A percentile compares a stretch with the other conserved stretches of the same genome.
phyloP scores from a whole-genome alignment of 1,284 basidiomycete species.

The Tilletia walkeri region DNA sequence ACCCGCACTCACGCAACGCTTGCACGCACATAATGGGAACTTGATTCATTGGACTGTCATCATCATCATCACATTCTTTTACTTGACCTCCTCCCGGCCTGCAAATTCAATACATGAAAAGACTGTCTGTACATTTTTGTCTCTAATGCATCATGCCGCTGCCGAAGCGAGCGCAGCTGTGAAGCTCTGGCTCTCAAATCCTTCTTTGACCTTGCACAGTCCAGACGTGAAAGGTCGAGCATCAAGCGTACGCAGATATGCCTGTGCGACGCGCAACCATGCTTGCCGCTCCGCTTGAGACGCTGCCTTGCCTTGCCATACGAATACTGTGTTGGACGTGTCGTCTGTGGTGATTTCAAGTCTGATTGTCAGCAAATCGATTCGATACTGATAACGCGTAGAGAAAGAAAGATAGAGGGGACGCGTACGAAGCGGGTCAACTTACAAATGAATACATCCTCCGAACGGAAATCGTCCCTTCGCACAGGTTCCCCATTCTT shows the following conservation, averaged over 20 bases:
- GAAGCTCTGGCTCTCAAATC: neutral
- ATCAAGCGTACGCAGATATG: constrained; percentile 14
- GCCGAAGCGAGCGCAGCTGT: neutral
- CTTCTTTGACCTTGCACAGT: constrained; percentile 11
- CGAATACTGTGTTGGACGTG: constrained; percentile 1
- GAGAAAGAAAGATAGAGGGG: neutral
- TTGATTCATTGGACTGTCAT: neutral
- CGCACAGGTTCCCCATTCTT: constrained; percentile 2
- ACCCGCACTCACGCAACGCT: neutral
- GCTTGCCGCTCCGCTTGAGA: neutral
- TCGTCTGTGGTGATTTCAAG: constrained; percentile 6
- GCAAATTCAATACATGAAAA: too few relatives aligned
- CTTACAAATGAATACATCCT: constrained; percentile 18
- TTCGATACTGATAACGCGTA: neutral
- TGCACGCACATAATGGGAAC: neutral
- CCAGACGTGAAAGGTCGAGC: neutral
- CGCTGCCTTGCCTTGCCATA: constrained; percentile 18
- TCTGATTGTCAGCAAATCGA: neutral
- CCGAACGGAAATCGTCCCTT: constrained; percentile 8
- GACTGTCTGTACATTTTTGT: too few relatives aligned
- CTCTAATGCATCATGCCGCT: neutral
- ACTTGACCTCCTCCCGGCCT: too few relatives aligned
- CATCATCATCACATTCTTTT: neutral
- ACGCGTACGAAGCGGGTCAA: neutral
- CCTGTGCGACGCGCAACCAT: constrained; percentile 18